Percentiles rank a stretch among this genome's conserved stretches.
phyloP scores from a whole-genome alignment of 495 filamentous ascomycete genomes.

The Aspergillus cavernicola region DNA sequence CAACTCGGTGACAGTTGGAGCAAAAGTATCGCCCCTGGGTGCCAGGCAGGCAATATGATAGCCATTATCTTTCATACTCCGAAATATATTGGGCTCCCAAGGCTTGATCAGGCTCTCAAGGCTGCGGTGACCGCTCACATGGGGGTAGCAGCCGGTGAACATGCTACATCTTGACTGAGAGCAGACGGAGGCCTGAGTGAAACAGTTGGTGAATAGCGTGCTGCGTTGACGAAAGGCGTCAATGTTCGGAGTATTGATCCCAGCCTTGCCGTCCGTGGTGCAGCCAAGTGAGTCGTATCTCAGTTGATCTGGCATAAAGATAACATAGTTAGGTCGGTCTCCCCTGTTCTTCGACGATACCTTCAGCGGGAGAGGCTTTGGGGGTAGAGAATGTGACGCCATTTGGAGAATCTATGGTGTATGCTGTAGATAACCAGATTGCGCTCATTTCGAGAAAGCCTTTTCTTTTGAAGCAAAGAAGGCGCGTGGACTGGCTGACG shows the following conservation, averaged over 20 bases:
- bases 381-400: not conserved
- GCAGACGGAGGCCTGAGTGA: conserved; percentile 23
- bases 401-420: conserved; percentile 1
- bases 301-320: conserved; percentile 29
- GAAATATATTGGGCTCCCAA: conserved; percentile 28
- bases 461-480: not conserved
- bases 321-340: conserved; percentile 17
- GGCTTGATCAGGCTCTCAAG: conserved; percentile 28
- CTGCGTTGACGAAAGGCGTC: conserved; percentile 14
- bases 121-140: conserved; percentile 22
- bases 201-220: conserved; percentile 24
- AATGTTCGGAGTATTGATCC: conserved; percentile 22
- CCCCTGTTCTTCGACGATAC: not conserved
- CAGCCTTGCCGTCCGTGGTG: conserved; percentile 5
- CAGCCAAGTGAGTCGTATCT: conserved; percentile 21
- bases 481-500: not conserved
- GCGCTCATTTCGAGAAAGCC: not conserved
- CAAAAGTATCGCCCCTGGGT: conserved; percentile 25
- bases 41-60: conserved; percentile 27
- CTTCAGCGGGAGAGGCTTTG: not conserved
- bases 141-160: conserved; percentile 23
- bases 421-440: not conserved
- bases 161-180: conserved; percentile 24
- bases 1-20: conserved; percentile 23
- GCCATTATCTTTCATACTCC: conserved; percentile 21